These are phyloP conservation scores for Flammula alnicola DNA, from an alignment of 1,284 basidiomycete species.

Conservation along the genomic window DNA sequence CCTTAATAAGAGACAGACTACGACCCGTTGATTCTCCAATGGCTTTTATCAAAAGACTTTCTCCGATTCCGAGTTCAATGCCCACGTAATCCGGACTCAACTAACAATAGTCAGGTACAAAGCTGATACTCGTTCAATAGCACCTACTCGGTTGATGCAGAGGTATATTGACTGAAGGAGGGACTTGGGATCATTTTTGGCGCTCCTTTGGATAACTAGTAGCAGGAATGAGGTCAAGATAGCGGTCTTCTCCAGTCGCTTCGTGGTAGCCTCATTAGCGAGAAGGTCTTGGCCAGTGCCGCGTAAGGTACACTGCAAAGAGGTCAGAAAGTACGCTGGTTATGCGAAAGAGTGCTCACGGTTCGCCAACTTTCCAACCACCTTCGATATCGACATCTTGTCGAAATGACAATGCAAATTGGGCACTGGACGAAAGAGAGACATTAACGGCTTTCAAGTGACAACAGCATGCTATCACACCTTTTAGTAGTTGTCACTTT, in stretches of 20 bases:
- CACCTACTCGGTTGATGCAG: constrained; percentile 91
- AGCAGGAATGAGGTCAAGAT: constrained; percentile 88
- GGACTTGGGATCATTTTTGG: constrained; percentile 67
- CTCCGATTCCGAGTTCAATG: constrained; percentile 95
- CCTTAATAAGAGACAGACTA: constrained; percentile 82
- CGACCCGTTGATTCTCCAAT: constrained; percentile 95
- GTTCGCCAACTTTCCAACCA: constrained; percentile 86
- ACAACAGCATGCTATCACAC: constrained; percentile 43
- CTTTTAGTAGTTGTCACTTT: constrained; percentile 58
- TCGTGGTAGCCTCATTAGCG: constrained; percentile 92
- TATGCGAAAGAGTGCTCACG: constrained; percentile 57
- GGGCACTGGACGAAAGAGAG: constrained; percentile 58
- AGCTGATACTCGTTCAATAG: not conserved
- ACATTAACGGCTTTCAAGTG: not conserved
- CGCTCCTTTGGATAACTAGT: constrained; percentile 87
- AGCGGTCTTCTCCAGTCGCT: constrained; percentile 92
- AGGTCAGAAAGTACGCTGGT: not conserved
- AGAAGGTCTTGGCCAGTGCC: constrained; percentile 88
- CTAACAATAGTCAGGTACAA: constrained; percentile 43
- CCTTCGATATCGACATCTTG: constrained; percentile 80
- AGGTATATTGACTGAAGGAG: constrained; percentile 93
- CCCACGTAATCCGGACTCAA: constrained; percentile 96
- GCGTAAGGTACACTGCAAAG: constrained; percentile 86
- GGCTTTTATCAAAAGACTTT: constrained; percentile 93
- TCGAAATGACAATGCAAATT: constrained; percentile 65